Evolutionary conservation across 2,329 filamentous ascomycete species (phyloP), one percentile per base, ranked within the genome.

Genomic region (Beauveria australis): DNA sequence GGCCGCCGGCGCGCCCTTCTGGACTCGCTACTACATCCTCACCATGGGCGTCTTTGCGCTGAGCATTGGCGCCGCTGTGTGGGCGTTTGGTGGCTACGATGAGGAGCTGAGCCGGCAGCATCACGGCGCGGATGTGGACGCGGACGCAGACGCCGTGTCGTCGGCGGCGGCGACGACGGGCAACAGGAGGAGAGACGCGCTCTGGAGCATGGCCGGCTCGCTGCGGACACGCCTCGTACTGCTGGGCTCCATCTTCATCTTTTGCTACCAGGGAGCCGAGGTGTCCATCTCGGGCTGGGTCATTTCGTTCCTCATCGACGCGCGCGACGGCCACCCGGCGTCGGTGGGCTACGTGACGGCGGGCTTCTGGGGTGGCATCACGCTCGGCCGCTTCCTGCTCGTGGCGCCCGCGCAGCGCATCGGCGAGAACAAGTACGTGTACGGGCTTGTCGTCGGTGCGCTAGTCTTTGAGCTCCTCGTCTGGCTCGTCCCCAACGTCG

Each of bases 271-370:
- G 73, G 91, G 90, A 40, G 88, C 89, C 41, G 91, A 95, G 73
- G 90, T 95, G 18, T 87, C 86, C 61, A 89, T 93, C 64, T 90
- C 88, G 0, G 90, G 91, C 58, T 95, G 91, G 91, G 87, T 93
- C 53, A 91, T 93, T 63, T 91, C 88, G 2, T 95, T 92, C 75
- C 77, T 95, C 44, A 91, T 94, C 72, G 81, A 82, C 54, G 82
- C 85, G 64, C 86, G 90, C 43, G 77, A 85, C 61, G 90, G 89
- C 16, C 80, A 88, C 66, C 89, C 89, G 7, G 78, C 81, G 0
- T 78, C 81, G 3, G 89, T 94, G 19, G 91, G 91, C 41, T 94
- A 94, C 71, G 89, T 94, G 24, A 91, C 89, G 1, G 80, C 89
- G 1, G 81, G 86, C 12, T 87, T 86, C 72, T 84, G 86, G 86